Base-by-base conservation (phyloP, 2,329 filamentous ascomycete species). In the Sporothrix globosa region DNA sequence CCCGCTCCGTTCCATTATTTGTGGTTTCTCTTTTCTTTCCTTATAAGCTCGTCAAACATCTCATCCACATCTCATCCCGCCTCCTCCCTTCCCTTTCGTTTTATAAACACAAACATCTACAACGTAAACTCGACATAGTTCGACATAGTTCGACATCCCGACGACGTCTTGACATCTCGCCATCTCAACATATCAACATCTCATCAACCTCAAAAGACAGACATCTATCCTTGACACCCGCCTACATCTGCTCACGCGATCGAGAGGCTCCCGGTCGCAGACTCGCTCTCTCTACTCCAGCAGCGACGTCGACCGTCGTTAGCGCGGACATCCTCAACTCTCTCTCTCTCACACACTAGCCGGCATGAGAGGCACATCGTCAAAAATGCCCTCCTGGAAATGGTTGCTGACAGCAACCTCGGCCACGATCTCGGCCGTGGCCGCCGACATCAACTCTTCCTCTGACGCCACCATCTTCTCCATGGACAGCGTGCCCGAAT, bases 371-470 rank as follows among this genome's bases (percentile, higher is more conserved):
- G 24, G 27, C 27, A 17, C 53, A 34, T 48, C 52, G 60, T 50
- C 69, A 34, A 68, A 3, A 67, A 82, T 81, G 79, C 78, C 76
- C 69, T 76, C 75, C 68, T 72, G 77, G 69, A 73, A 78, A 66
- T 76, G 79, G 71, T 78, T 79, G 56, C 71, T 79, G 52, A 75
- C 77, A 60, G 76, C 73, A 34, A 65, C 65, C 69, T 76, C 81
- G 69, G 46, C 56, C 30, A 27, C 39, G 9, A 72, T 77, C 63
- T 73, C 79, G 66, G 75, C 77, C 9, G 68, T 78, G 68, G 77
- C 77, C 65, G 82, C 80, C 46, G 77, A 78, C 69, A 77, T 76
- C 67, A 82, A 80, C 44, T 77, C 78, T 30, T 73, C 79, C 68
- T 77, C 77, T 41, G 44, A 39, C 19, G 60, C 69, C 13, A 41